These are phyloP conservation scores for Hanseniaspora sp. DNA, from an alignment of 1,139 yeast genomes.

Conservation along the genomic window DNA sequence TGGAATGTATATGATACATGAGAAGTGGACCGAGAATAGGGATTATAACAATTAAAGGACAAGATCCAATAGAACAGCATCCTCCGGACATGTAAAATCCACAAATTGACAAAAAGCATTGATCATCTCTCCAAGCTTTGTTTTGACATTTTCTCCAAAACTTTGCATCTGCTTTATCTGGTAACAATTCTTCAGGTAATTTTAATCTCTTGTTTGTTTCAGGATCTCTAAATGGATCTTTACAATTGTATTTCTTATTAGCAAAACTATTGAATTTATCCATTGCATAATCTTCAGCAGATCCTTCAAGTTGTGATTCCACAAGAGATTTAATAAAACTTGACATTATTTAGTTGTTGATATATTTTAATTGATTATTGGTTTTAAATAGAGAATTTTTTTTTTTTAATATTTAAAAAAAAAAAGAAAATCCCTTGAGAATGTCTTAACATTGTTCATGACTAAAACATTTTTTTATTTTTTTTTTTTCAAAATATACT, in stretches of 20 bases:
- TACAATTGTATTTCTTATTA: conserved; percentile 26
- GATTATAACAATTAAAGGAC: conserved; percentile 52
- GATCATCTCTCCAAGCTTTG: conserved; percentile 78
- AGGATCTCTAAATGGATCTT: conserved; percentile 53
- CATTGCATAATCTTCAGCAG: conserved; percentile 16
- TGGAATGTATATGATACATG: conserved; percentile 67
- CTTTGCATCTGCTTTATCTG: conserved; percentile 51
- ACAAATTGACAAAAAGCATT: conserved; percentile 39
- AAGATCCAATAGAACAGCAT: conserved; percentile 58
- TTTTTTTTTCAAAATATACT: no score
- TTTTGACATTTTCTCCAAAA: conserved; percentile 62
- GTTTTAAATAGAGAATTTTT: no score
- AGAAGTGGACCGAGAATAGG: conserved; percentile 74
- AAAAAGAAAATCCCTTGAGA: no score
- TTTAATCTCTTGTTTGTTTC: conserved; percentile 44
- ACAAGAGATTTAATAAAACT: conserved; percentile 1
- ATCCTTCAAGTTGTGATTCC: neutral
- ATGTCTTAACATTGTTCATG: no score
- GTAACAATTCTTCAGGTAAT: conserved; percentile 41
- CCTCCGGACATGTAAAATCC: conserved; percentile 58
- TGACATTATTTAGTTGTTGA: neutral
- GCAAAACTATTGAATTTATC: conserved; percentile 26
- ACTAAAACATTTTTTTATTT: no score
- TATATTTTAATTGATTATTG: neutral
- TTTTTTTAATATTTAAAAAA: conserved; percentile 26